phyloP scores from a whole-genome alignment of 2,329 filamentous ascomycete genomes.

The Talaromyces albobiverticillius region DNA sequence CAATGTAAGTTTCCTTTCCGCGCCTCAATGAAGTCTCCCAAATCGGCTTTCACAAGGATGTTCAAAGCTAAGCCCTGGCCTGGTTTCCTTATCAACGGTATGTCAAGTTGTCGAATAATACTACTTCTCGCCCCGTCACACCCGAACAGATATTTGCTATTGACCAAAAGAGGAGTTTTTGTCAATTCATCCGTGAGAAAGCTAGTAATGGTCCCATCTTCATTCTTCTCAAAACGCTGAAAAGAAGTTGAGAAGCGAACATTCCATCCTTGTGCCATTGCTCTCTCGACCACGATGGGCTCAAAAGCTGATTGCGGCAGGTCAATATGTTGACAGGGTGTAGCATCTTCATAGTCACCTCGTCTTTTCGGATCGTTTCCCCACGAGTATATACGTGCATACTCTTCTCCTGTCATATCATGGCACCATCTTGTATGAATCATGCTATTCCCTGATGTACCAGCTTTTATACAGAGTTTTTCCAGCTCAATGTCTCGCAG shows the following conservation, averaged over 20 bases:
- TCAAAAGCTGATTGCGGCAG: not conserved
- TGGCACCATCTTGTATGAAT: conserved; percentile 50
- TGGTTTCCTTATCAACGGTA: conserved; percentile 46
- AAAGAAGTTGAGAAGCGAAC: not conserved
- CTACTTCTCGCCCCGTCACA: conserved; percentile 53
- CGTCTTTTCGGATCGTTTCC: conserved; percentile 45
- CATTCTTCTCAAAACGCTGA: not conserved
- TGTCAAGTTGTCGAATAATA: conserved; percentile 45
- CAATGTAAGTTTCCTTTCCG: conserved; percentile 61
- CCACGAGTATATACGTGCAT: conserved; percentile 51
- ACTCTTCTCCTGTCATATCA: conserved; percentile 54
- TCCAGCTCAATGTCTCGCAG: conserved; percentile 52
- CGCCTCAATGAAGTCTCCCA: conserved; percentile 32
- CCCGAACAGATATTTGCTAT: conserved; percentile 58
- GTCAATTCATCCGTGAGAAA: conserved; percentile 34
- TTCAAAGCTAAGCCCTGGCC: conserved; percentile 52
- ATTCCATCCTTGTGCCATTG: not conserved
- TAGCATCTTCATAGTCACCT: not conserved
- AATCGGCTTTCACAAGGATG: conserved; percentile 50
- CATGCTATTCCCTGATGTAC: conserved; percentile 44
- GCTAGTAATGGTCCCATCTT: not conserved
- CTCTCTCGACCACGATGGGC: conserved; percentile 19
- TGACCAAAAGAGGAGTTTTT: conserved; percentile 42
- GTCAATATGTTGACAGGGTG: not conserved
- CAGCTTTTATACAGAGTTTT: conserved; percentile 37